Evolutionary conservation across 306 rosid species (phyloP).

Genomic region (Psophocarpus tetragonolobus): DNA sequence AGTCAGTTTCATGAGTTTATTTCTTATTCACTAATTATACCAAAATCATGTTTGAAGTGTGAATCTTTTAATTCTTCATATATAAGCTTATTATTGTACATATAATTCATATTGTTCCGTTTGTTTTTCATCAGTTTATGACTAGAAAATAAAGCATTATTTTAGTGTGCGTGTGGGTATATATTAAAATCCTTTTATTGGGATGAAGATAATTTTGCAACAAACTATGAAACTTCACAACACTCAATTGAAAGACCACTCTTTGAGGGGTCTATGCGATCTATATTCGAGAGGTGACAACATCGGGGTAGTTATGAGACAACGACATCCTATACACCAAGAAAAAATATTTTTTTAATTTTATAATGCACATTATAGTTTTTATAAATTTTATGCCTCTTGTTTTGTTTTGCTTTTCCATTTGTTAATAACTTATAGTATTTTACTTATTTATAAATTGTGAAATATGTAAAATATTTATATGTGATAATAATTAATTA

Average conservation of each 20-base stretch:
- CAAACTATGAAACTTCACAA: neutral
- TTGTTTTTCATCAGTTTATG: neutral
- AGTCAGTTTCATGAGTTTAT: neutral
- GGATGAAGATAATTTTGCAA: neutral
- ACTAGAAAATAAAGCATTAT: neutral
- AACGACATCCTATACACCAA: neutral
- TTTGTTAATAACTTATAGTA: neutral
- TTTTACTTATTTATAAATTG: neutral
- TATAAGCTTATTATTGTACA: neutral
- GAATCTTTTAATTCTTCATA: neutral
- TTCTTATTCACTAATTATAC: neutral
- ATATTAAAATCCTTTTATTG: neutral
- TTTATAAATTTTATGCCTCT: neutral
- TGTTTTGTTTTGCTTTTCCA: neutral
- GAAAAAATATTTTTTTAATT: neutral
- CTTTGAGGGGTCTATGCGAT: neutral
- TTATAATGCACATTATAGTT: neutral
- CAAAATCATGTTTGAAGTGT: neutral
- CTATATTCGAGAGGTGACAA: neutral
- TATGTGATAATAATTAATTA: neutral
- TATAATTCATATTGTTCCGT: neutral
- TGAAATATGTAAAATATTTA: neutral
- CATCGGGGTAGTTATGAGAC: neutral
- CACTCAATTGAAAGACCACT: neutral
- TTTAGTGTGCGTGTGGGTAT: neutral